Base-by-base conservation (phyloP, 169 alveolate species). In the Eimeria nieschulzi region DNA sequence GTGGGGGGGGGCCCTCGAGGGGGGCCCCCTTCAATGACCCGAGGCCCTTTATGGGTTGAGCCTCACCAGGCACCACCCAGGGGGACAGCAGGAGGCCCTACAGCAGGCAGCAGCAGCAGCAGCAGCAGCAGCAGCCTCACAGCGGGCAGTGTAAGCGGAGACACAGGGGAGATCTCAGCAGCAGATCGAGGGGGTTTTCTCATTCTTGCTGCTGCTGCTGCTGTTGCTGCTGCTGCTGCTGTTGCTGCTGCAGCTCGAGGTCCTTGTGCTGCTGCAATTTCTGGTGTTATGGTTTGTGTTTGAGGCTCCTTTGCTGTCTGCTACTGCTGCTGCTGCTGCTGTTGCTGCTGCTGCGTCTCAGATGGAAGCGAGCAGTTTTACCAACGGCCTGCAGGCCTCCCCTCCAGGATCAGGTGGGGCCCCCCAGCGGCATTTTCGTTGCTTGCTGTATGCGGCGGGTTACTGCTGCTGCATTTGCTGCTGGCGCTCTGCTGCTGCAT, bases 61-160 rank as follows among this genome's bases (percentile, higher is more conserved):
- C 64, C 9, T 46, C 56, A 0, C 61, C 83, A 10, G 83, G 17
- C 83, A 2, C 64, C 63, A n/a, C 64, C 83, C 8, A 25, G 55
- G 6, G 83, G 64, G 9, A 51, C 83, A 13, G 64, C n/a, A 56
- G 83, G 55, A 15, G n/a, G n/a, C n/a, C n/a, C n/a, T n/a, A n/a
- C n/a, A n/a, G n/a, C n/a, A n/a, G n/a, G n/a, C n/a, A n/a, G 83
- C 83, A 9, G 83, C 83, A 73, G 63, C 83, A 51, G 63, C 9
- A 73, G 83, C 83, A 73, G 61, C 83, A 73, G 26, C 61, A 39
- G 25, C 83, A 73, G 83, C 83, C 83, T 39, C 25, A 25, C 19
- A 10, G 10, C 83, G 63, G 64, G 83, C 61, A 73, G 25, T 46
- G 83, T 73, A 46, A 73, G 83, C 83, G 12, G 56, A 17, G n/a